Percentiles rank a stretch among this genome's conserved stretches.
Conservation (phyloP, 495 filamentous ascomycete genomes). For the Evansstolkia leycettana region DNA sequence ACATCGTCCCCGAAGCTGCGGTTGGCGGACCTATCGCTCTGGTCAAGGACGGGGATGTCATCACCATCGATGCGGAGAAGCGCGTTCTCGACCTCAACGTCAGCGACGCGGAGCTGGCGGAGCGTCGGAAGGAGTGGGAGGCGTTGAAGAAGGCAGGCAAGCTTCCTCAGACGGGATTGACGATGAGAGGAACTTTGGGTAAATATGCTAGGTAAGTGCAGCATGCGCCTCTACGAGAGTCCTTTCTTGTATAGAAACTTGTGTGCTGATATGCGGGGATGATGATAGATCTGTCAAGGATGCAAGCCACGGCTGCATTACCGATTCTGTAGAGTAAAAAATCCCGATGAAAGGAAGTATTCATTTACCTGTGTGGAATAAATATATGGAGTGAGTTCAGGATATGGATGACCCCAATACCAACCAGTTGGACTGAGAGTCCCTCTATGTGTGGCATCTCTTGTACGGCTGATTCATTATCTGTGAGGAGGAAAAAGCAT, state of each 20-base stretch:
- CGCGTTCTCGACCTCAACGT: conserved; percentile 38
- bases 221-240: too few species aligned
- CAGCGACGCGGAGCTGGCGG: conserved; percentile 44
- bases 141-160: conserved; percentile 20
- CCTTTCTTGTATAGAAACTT: not conserved
- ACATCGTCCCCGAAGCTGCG: conserved; percentile 45
- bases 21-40: conserved; percentile 46
- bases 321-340: conserved; percentile 28
- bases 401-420: too few species aligned
- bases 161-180: conserved; percentile 24
- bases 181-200: conserved; percentile 69
- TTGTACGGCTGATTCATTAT: too few species aligned
- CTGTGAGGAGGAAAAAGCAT: too few species aligned
- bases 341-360: not conserved
- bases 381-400: too few species aligned
- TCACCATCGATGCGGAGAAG: conserved; percentile 43
- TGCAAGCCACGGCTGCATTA: conserved; percentile 53
- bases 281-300: conserved; percentile 58
- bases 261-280: too few species aligned
- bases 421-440: too few species aligned
- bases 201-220: conserved; percentile 58
- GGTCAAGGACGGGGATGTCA: conserved; percentile 40
- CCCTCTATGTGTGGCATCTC: too few species aligned
- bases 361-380: too few species aligned
- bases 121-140: conserved; percentile 51